Evolutionary conservation across 1,139 yeast species (phyloP).

Genomic region (Kodamaea suecica): DNA sequence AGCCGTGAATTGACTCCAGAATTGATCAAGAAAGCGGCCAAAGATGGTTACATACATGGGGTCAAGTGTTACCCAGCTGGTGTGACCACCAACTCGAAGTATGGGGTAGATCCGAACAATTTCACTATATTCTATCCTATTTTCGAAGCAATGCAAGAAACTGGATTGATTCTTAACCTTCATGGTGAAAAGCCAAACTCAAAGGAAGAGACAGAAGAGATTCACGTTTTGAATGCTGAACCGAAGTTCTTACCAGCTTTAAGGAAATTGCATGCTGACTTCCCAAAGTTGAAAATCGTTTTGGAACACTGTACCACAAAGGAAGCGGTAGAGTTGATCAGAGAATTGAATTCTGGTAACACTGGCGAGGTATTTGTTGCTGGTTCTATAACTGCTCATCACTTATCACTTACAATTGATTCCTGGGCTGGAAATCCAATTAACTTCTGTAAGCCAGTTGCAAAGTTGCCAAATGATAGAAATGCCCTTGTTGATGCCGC

Average conservation of each 20-base stretch:
- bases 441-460: conserved; percentile 96
- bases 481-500: conserved; percentile 83
- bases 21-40: conserved; percentile 75
- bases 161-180: conserved; percentile 72
- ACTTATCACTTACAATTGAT: conserved; percentile 81
- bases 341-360: conserved; percentile 56
- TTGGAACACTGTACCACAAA: conserved; percentile 94
- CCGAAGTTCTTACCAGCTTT: conserved; percentile 91
- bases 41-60: conserved; percentile 67
- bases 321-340: conserved; percentile 78
- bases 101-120: conserved; percentile 94
- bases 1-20: conserved; percentile 81
- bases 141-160: conserved; percentile 80
- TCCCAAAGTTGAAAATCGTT: conserved; percentile 83
- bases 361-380: conserved; percentile 59
- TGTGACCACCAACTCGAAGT: conserved; percentile 89
- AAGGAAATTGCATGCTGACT: conserved; percentile 68
- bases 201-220: conserved; percentile 41
- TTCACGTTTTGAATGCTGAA: conserved; percentile 92
- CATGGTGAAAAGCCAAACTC: conserved; percentile 92
- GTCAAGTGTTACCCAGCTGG: conserved; percentile 98
- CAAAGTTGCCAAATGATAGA: conserved; percentile 84
- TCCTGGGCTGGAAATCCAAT: conserved; percentile 96
- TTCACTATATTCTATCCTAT: conserved; percentile 85
- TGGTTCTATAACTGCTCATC: conserved; percentile 96